Evolutionary conservation across 2,329 filamentous ascomycete genomes (phyloP).

Genomic region (Fusarium praegraminearum): DNA sequence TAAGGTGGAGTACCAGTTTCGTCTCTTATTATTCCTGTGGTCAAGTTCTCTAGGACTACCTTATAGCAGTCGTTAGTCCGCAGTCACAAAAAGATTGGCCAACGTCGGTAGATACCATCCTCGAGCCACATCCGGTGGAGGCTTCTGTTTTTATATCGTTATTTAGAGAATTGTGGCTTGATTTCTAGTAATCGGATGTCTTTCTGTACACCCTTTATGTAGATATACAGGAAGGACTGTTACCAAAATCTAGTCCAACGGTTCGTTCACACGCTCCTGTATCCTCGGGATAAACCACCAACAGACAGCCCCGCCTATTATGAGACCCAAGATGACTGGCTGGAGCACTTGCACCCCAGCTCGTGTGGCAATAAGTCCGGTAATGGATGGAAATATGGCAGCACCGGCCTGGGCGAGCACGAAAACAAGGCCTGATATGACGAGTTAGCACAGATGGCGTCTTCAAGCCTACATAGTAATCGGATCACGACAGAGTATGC

Average conservation of each 20-base stretch:
- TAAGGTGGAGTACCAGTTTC: too few relatives aligned
- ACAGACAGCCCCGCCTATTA: not conserved
- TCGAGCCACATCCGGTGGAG: too few relatives aligned
- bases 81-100: too few relatives aligned
- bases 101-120: too few relatives aligned
- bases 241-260: not conserved
- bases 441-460: not conserved
- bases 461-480: not conserved
- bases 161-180: too few relatives aligned
- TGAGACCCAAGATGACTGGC: not conserved
- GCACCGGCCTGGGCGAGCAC: not conserved
- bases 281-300: not conserved
- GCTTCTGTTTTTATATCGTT: too few relatives aligned
- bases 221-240: too few relatives aligned
- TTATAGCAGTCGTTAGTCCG: too few relatives aligned
- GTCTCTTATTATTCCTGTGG: too few relatives aligned
- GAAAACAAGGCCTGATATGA: not conserved
- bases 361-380: not conserved
- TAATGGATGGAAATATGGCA: not conserved
- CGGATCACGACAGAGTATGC: rapidly evolving
- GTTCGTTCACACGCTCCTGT: not conserved
- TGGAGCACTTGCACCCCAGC: not conserved
- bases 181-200: too few relatives aligned
- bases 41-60: too few relatives aligned
- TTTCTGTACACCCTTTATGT: too few relatives aligned